phyloP scores from a whole-genome alignment of 129 eudicot species.

The Flaveria trinervia region DNA sequence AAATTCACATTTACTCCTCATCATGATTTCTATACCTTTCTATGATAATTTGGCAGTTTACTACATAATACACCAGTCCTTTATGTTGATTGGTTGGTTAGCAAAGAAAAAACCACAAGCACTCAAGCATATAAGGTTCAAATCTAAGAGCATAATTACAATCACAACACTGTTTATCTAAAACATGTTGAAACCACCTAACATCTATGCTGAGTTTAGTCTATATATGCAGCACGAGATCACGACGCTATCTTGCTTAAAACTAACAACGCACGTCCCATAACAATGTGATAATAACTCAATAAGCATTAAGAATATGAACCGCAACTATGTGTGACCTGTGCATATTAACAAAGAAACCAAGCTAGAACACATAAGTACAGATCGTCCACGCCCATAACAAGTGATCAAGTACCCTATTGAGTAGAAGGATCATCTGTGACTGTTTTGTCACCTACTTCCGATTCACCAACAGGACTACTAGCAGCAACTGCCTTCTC shows the following conservation, averaged over 20 bases:
- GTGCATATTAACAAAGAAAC: conserved; percentile 14
- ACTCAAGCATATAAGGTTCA: no score
- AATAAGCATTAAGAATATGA: not conserved
- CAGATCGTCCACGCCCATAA: conserved; percentile 5
- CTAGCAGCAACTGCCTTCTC: conserved; percentile 20
- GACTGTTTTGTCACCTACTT: conserved; percentile 16
- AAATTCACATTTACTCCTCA: no score
- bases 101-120: no score
- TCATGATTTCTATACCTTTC: no score
- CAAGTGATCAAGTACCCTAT: conserved; percentile 9
- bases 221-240: not conserved
- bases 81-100: no score
- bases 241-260: not conserved
- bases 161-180: no score
- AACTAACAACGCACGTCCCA: not conserved
- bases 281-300: not conserved
- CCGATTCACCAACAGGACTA: conserved; percentile 27
- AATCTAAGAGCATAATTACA: no score
- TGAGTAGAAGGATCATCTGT: conserved; percentile 12
- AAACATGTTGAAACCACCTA: not conserved
- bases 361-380: not conserved
- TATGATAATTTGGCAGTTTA: no score
- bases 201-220: not conserved
- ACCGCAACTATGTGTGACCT: not conserved
- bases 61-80: no score